These are phyloP conservation scores for Pseudogymnoascus verrucosus DNA, from an alignment of 2,329 filamentous ascomycete genomes.

Conservation along the genomic window DNA sequence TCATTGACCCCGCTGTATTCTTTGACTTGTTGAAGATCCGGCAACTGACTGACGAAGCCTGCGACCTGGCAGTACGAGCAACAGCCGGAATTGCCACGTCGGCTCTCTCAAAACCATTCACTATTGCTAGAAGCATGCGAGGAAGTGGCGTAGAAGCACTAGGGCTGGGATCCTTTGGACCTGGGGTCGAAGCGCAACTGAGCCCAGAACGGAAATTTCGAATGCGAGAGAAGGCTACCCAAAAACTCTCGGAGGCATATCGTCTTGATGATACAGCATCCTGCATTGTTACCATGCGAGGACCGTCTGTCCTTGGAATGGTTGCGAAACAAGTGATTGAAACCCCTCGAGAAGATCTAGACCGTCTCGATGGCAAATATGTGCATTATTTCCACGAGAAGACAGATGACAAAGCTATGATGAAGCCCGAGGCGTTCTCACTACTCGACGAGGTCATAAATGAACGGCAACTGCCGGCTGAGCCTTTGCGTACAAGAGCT, in stretches of 20 bases:
- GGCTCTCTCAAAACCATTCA: slow-evolving; percentile 48
- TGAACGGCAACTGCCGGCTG: slow-evolving; percentile 53
- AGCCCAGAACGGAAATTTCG: slow-evolving; percentile 70
- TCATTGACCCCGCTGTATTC: slow-evolving; percentile 72
- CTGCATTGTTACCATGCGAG: slow-evolving; percentile 78
- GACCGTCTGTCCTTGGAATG: slow-evolving; percentile 67
- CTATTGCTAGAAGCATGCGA: slow-evolving; percentile 41
- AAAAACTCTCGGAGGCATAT: slow-evolving; percentile 70
- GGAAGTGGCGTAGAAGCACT: slow-evolving; percentile 42
- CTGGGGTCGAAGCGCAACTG: slow-evolving; percentile 53
- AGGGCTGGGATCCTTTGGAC: slow-evolving; percentile 46
- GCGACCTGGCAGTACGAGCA: slow-evolving; percentile 67
- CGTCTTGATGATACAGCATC: slow-evolving; percentile 75
- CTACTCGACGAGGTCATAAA: slow-evolving; percentile 61
- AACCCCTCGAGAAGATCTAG: slow-evolving; percentile 46
- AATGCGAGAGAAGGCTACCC: slow-evolving; percentile 72
- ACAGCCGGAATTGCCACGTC: slow-evolving; percentile 64
- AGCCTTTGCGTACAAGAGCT: slow-evolving; percentile 64
- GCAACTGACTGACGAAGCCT: slow-evolving; percentile 70
- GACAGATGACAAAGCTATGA: slow-evolving; percentile 68
- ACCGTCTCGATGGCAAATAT: slow-evolving; percentile 67
- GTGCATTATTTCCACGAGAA: slow-evolving; percentile 93
- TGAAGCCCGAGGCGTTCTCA: slow-evolving; percentile 60
- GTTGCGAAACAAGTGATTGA: slow-evolving; percentile 67
- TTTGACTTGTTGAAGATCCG: slow-evolving; percentile 81